These are phyloP conservation scores for Kazachstania viticola DNA, from an alignment of 805 yeast genomes.

Conservation along the genomic window DNA sequence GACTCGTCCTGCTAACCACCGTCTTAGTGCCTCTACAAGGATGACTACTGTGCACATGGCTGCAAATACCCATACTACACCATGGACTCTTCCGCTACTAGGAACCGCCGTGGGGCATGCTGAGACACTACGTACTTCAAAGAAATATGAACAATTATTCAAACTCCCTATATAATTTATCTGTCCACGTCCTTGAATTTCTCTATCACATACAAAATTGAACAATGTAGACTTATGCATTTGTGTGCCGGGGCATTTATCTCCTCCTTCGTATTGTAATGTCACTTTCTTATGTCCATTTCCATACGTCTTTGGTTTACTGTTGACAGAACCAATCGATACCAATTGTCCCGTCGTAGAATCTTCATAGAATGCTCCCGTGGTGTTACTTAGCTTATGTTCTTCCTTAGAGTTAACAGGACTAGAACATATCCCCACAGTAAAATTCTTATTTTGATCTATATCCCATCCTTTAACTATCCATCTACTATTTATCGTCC, in stretches of 20 bases:
- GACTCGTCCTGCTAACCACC: too few relatives aligned
- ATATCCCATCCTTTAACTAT: slow-evolving; percentile 58
- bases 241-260: slow-evolving; percentile 44
- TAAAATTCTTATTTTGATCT: slow-evolving; percentile 55
- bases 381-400: slow-evolving; percentile 18
- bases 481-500: slow-evolving; percentile 32
- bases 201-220: slow-evolving; percentile 71
- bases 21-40: too few relatives aligned
- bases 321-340: slow-evolving; percentile 52
- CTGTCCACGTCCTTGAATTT: slow-evolving; percentile 50
- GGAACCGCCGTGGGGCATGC: slow-evolving; percentile 87
- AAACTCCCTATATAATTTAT: slow-evolving; percentile 59
- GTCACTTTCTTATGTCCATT: slow-evolving; percentile 39
- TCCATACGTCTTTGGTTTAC: slow-evolving; percentile 51
- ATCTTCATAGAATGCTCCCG: slow-evolving; percentile 50
- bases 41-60: too few relatives aligned
- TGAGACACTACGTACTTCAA: slow-evolving; percentile 73
- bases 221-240: slow-evolving; percentile 52
- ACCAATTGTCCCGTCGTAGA: slow-evolving; percentile 9
- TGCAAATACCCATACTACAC: too few relatives aligned
- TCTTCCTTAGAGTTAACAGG: slow-evolving; percentile 28
- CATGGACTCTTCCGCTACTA: too few relatives aligned
- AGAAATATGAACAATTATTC: slow-evolving; percentile 71
- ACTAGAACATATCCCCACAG: slow-evolving; percentile 60
- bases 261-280: slow-evolving; percentile 61